Base-by-base conservation (phyloP, 306 rosid species). In the Prinsepia uniflora region DNA sequence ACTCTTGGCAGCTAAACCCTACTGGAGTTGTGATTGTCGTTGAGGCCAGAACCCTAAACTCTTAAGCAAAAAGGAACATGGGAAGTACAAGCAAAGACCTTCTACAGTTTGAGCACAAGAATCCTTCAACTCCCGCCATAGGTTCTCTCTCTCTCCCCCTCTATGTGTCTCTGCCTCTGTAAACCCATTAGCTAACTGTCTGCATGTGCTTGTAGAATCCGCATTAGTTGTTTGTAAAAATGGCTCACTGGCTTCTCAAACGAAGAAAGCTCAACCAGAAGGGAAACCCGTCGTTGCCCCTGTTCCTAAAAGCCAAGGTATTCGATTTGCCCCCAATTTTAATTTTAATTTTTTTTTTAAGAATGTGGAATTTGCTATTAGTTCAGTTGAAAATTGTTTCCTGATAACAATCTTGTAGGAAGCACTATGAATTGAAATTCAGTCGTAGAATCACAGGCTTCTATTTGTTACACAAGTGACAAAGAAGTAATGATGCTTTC, bases 11-110 rank as follows among this genome's bases (percentile, higher is more conserved):
- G 36, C 36, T 30, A 30, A 30, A 2, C 36, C 36, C 4, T 30
- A 3, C 36, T 30, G 36, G 36, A 30, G 36, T 30, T 30, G 36
- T 30, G 36, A 30, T 30, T 30, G 36, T 30, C 36, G 36, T 30
- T 1, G 36, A 30, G 36, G 64, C 47, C 59, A 10, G 52, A 67
- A 39, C 49, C 62, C 49, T n/a, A 50, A 53, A 40, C 45, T 45
- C 62, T 5, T 50, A 30, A 30, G 8, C 1, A 17, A 50, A 66
- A 45, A 65, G 39, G 57, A 52, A 47, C 10, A 89, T 91, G 97
- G 86, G 67, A 49, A 78, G 56, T 20, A 75, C 85, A 53, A 91
- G 97, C 75, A 89, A 91, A 72, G 97, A 91, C 56, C 97, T 91
- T 81, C 78, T 89, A 46, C 82, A 61, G 4, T 78, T 84, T 64